These are phyloP conservation scores for Goffeauzyma gilvescens DNA, from an alignment of 768 basidiomycete genomes.

Conservation along the genomic window DNA sequence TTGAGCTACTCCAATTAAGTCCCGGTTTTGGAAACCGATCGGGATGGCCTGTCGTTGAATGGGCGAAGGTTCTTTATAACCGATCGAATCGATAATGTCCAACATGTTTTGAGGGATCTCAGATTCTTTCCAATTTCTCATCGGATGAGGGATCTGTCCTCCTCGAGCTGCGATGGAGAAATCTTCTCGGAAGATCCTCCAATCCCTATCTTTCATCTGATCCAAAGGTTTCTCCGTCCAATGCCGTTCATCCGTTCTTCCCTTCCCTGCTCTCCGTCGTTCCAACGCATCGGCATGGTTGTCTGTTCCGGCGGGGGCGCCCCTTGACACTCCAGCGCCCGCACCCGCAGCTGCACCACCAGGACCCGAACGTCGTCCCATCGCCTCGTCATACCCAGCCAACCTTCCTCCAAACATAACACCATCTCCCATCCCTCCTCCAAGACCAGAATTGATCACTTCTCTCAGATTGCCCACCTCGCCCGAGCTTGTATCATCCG, in stretches of 20 bases:
- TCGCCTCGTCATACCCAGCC: slow-evolving; percentile 29
- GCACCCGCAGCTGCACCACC: neutral
- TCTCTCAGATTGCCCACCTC: slow-evolving; percentile 24
- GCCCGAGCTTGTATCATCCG: slow-evolving; percentile 66
- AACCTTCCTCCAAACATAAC: slow-evolving; percentile 29
- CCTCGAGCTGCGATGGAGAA: slow-evolving; percentile 89
- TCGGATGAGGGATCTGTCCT: slow-evolving; percentile 81
- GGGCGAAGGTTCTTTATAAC: slow-evolving; percentile 89
- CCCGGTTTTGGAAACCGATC: slow-evolving; percentile 89
- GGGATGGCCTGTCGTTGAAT: slow-evolving; percentile 98
- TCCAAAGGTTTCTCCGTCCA: slow-evolving; percentile 85
- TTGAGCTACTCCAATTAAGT: slow-evolving; percentile 96
- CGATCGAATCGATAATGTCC: slow-evolving; percentile 69
- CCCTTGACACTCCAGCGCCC: neutral
- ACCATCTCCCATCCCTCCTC: slow-evolving; percentile 12
- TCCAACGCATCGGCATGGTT: slow-evolving; percentile 68
- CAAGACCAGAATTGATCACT: slow-evolving; percentile 9
- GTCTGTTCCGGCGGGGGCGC: neutral
- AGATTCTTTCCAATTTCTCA: slow-evolving; percentile 83
- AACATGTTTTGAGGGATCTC: slow-evolving; percentile 58
- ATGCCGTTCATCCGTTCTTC: slow-evolving; percentile 78
- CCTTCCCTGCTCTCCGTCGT: slow-evolving; percentile 57
- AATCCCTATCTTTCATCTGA: slow-evolving; percentile 95
- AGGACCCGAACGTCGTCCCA: slow-evolving; percentile 14
- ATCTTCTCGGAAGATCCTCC: slow-evolving; percentile 97